These are phyloP conservation scores for Zygosaccharomyces rouxii DNA, from an alignment of 805 yeast species.

Conservation along the genomic window DNA sequence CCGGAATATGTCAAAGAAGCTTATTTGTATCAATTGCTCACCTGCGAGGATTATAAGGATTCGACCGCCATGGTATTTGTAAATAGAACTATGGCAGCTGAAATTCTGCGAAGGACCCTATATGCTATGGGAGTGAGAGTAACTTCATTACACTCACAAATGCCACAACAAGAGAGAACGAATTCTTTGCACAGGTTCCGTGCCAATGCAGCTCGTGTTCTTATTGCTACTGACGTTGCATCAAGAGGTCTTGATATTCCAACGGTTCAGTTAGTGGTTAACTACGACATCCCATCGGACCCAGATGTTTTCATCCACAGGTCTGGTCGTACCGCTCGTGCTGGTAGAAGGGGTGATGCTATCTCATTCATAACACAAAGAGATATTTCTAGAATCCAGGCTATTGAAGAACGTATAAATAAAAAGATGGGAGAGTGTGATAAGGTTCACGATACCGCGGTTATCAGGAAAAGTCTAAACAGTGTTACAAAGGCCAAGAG, in stretches of 20 bases:
- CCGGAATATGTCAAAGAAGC: constrained; percentile 92
- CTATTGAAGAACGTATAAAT: constrained; percentile 81
- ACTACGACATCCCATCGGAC: constrained; percentile 92
- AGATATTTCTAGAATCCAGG: constrained; percentile 74
- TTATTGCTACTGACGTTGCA: constrained; percentile 96
- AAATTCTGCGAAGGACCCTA: constrained; percentile 72
- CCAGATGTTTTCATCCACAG: constrained; percentile 95
- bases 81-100: constrained; percentile 87
- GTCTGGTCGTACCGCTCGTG: constrained; percentile 99
- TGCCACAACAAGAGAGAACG: constrained; percentile 90
- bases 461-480: constrained; percentile 67
- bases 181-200: constrained; percentile 88
- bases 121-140: constrained; percentile 71
- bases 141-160: constrained; percentile 87
- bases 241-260: constrained; percentile 98
- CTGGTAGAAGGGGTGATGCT: constrained; percentile 84
- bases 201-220: constrained; percentile 88
- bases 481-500: constrained; percentile 77
- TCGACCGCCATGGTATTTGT: constrained; percentile 83
- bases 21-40: constrained; percentile 64
- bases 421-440: constrained; percentile 75
- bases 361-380: constrained; percentile 79
- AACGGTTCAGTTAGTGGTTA: constrained; percentile 80
- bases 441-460: constrained; percentile 66
- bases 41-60: constrained; percentile 56